These are phyloP conservation scores for Nakazawaea wyomingensis DNA, from an alignment of 805 yeast genomes.

Conservation along the genomic window DNA sequence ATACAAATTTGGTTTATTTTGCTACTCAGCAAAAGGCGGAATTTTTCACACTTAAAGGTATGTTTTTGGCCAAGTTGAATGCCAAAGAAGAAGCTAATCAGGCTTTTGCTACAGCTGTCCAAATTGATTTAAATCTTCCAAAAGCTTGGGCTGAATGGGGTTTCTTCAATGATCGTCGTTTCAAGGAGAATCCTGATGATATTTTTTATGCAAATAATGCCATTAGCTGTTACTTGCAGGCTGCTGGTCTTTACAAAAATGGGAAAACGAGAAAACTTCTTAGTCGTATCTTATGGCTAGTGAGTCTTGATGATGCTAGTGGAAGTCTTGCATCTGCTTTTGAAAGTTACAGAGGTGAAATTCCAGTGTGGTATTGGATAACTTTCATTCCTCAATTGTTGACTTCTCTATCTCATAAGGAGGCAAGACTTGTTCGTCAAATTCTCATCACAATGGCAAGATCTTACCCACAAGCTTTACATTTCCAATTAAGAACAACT, in stretches of 20 bases:
- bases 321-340: constrained; percentile 84
- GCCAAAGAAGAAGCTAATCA: constrained; percentile 95
- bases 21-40: constrained; percentile 98
- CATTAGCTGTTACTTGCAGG: constrained; percentile 91
- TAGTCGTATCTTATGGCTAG: constrained; percentile 89
- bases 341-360: constrained; percentile 89
- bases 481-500: constrained; percentile 91
- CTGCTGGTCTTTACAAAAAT: constrained; percentile 93
- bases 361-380: constrained; percentile 99
- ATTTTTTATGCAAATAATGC: constrained; percentile 88
- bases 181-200: constrained; percentile 78
- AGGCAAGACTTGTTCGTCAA: constrained; percentile 83
- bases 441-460: constrained; percentile 90
- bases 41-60: constrained; percentile 94
- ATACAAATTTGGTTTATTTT: constrained; percentile 92
- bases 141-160: constrained; percentile 99
- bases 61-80: constrained; percentile 89
- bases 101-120: constrained; percentile 97
- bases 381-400: constrained; percentile 93
- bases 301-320: constrained; percentile 80
- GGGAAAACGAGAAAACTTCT: constrained; percentile 83
- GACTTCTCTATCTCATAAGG: constrained; percentile 84
- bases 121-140: constrained; percentile 86
- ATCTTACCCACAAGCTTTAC: constrained; percentile 95
- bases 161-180: constrained; percentile 81